Base-by-base conservation (phyloP, 2,329 filamentous ascomycete genomes). In the Calonectria pseudoturangicola region DNA sequence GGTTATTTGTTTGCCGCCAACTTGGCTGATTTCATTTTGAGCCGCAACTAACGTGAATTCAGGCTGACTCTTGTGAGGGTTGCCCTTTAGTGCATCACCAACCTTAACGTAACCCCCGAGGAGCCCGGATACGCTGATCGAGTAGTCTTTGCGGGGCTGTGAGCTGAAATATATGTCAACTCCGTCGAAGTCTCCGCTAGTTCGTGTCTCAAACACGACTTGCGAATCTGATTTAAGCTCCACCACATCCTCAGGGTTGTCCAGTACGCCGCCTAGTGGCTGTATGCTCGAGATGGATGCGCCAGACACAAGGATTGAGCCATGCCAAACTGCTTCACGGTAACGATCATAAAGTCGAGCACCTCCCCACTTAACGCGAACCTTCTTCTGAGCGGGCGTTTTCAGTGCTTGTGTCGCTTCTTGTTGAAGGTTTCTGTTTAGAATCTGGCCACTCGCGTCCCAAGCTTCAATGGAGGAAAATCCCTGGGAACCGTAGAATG, bases 301-400 rank as follows among this genome's bases (percentile, higher is more conserved):
- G 1, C 73, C 79, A 0, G 67, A 5, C 3, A 82, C 48, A 5
- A 77, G 60, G 9, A 83, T 80, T 3, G 73, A 76, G 0, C 82
- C 82, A 10, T 80, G 71, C 82, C 82, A 83, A 2, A 81, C 78
- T 9, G 81, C 81, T 51, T 83, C 82, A 2, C 81, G 75, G 39
- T 83, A 83, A 16, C 82, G 70, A 60, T 83, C 81, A 58, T 82
- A 82, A 0, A 83, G 70, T 6, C 81, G 76, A 7, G 82, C 82
- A 0, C 82, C 81, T 48, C 81, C 81, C 82, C 81, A 83, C 27
- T 73, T 80, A 10, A 83, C 72, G 6, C 79, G 73, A 1, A 77
- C 7, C 33, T 36, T 39, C 66, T 77, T 81, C n/a, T 30, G 74
- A 3, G 27, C 15, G 0, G 56, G 63, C 6, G 64, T 25, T 2